A percentile compares a stretch with the other conserved stretches of the same genome.
Evolutionary conservation across 169 alveolate genomes (phyloP).

Genomic region (Babesia sp.): DNA sequence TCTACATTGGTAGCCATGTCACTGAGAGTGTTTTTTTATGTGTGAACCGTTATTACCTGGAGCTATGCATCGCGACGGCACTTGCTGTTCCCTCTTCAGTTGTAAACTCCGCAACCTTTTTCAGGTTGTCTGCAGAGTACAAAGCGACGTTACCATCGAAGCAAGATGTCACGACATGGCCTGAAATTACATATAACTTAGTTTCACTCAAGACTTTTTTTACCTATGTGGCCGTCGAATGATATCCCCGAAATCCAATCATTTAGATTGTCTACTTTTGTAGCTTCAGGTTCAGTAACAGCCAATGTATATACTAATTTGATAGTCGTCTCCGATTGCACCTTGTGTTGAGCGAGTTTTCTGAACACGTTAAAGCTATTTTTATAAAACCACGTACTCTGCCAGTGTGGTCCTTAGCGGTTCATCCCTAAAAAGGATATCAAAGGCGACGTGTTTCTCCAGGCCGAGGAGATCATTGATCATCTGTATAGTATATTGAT

Average conservation of each 20-base stretch:
- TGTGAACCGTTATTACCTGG: not conserved
- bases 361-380: not conserved
- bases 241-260: conserved; percentile 60
- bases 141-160: conserved; percentile 45
- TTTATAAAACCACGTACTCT: conserved; percentile 21
- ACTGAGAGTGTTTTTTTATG: not conserved
- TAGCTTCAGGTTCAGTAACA: conserved; percentile 50
- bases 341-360: conserved; percentile 26
- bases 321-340: conserved; percentile 54
- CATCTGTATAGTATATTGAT: conserved; percentile 33
- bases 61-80: conserved; percentile 9
- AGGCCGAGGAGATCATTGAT: conserved; percentile 53
- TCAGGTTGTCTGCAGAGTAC: conserved; percentile 10
- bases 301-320: conserved; percentile 45
- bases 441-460: conserved; percentile 56
- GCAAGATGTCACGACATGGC: conserved; percentile 31
- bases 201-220: not conserved
- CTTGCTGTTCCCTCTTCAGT: conserved; percentile 30
- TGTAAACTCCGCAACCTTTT: conserved; percentile 20
- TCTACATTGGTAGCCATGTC: conserved; percentile 19
- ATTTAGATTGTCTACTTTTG: conserved; percentile 24
- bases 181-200: not conserved
- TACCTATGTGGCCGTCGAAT: conserved; percentile 16
- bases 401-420: conserved; percentile 54
- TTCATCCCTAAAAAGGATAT: conserved; percentile 43